These are phyloP conservation scores for Bipolaris bicolor DNA, from an alignment of 2,329 filamentous ascomycete species.

Conservation along the genomic window DNA sequence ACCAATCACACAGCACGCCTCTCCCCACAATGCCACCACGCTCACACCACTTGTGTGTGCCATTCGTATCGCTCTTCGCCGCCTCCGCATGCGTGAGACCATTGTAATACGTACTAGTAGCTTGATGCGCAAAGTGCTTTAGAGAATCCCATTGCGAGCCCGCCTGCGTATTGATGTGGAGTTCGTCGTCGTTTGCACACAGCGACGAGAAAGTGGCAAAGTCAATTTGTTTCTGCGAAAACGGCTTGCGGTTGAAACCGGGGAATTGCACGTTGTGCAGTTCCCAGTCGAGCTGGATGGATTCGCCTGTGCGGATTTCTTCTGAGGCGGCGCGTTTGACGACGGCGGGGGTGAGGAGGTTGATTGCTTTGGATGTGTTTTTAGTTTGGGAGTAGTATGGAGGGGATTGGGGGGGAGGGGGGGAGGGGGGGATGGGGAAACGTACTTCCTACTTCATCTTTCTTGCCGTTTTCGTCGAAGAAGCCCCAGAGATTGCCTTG, in stretches of 20 bases:
- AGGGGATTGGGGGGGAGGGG: background rate
- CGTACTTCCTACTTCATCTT: constrained; percentile 61
- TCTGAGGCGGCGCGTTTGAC: constrained; percentile 55
- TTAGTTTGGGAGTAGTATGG: too few relatives aligned
- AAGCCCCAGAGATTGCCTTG: constrained; percentile 45
- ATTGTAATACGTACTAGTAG: constrained; percentile 38
- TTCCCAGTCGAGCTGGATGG: constrained; percentile 62
- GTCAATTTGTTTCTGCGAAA: constrained; percentile 58
- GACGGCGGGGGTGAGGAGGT: constrained; percentile 58
- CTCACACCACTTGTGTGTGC: constrained; percentile 47
- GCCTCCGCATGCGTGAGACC: constrained; percentile 41
- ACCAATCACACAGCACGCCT: constrained; percentile 44
- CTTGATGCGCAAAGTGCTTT: constrained; percentile 46
- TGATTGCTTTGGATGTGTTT: constrained; percentile 26
- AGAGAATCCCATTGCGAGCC: constrained; percentile 47
- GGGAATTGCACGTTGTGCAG: constrained; percentile 63
- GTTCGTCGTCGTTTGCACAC: constrained; percentile 39
- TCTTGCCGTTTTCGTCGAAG: constrained; percentile 43
- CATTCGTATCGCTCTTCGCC: constrained; percentile 31
- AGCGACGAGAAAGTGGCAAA: constrained; percentile 45
- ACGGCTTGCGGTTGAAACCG: constrained; percentile 59
- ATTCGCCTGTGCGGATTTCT: constrained; percentile 59
- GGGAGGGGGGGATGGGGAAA: constrained; percentile 6
- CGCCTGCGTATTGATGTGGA: constrained; percentile 44
- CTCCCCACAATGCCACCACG: constrained; percentile 45